Evolutionary conservation across 2,329 filamentous ascomycete species (phyloP), one percentile per base, ranked within the genome.

Genomic region (Colletotrichum sp.): DNA sequence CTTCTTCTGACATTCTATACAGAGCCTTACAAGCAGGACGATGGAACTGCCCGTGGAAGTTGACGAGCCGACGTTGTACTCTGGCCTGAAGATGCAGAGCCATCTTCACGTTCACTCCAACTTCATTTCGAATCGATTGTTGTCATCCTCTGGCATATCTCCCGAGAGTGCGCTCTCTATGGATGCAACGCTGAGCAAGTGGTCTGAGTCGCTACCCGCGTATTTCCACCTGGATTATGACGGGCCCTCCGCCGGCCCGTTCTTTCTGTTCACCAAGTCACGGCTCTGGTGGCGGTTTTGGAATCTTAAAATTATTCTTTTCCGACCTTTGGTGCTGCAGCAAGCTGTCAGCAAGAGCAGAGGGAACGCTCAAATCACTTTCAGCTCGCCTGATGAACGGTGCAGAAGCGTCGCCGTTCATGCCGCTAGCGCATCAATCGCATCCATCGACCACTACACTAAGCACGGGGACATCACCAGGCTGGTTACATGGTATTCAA

Each of bases 221-320:
- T 82, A 80, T 59, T 80, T 81, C 34, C 72, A 67, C 6, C 73
- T 76, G 4, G 71, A 77, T 16, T 51, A 76, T 11, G 73, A 77
- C 13, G 43, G 64, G 9, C 67, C 69, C 9, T 70, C 47, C 6
- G n/a, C 43, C 8, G 79, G 81, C 7, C 68, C 74, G 4, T 76
- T 75, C 34, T 78, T 79, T 59, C 43, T 77, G 1, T 81, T 81
- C 57, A 78, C 79, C 15, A 77, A 74, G 21, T 77, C 73, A 18
- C 78, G 79, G 27, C 74, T 82, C 3, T 81, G 79, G 80, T 82
- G 81, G 81, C 79, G 81, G 6, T 78, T 80, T 51, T 81, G 81
- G 79, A 82, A 82, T 59, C 54, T 82, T 13, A 80, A 78, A 63
- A 81, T 81, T 47, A 79, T 81, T 36, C 66, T 81, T 4, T 81